phyloP scores from a whole-genome alignment of 805 yeast species.

The Cyberlindnera misumaiensis region DNA sequence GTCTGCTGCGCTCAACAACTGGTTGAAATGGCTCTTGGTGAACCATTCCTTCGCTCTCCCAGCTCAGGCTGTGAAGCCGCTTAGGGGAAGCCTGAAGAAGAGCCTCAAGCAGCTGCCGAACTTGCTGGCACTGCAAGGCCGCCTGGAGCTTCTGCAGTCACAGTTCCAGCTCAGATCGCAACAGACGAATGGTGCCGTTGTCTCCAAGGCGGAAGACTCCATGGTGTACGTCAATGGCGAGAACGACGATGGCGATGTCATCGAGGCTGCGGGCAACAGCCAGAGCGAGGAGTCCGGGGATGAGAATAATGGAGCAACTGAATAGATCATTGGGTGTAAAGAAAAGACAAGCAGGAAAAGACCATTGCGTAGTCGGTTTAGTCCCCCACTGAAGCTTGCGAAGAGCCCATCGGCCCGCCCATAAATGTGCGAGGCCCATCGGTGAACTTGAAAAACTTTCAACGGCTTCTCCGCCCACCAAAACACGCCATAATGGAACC shows the following conservation, averaged over 20 bases:
- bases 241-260: conserved; percentile 35
- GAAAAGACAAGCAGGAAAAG: too few relatives aligned
- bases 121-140: conserved; percentile 77
- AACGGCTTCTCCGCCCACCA: too few relatives aligned
- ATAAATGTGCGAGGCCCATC: too few relatives aligned
- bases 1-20: conserved; percentile 36
- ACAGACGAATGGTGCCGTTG: conserved; percentile 3
- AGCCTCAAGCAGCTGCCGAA: conserved; percentile 56
- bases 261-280: conserved; percentile 13
- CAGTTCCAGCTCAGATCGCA: conserved; percentile 68
- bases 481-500: background rate
- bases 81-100: conserved; percentile 51
- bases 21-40: conserved; percentile 80
- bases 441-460: too few relatives aligned
- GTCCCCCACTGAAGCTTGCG: too few relatives aligned
- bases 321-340: background rate
- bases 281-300: conserved; percentile 17
- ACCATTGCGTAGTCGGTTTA: too few relatives aligned
- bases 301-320: background rate
- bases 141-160: conserved; percentile 66
- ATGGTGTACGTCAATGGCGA: conserved; percentile 36
- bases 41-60: conserved; percentile 42
- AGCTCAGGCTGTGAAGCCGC: conserved; percentile 36
- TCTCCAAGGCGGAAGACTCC: conserved; percentile 27
- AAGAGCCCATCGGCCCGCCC: too few relatives aligned